A percentile compares a stretch with the other conserved stretches of the same genome.
phyloP scores from a whole-genome alignment of 805 yeast species.

The Maudiozyma serrabonitensis region DNA sequence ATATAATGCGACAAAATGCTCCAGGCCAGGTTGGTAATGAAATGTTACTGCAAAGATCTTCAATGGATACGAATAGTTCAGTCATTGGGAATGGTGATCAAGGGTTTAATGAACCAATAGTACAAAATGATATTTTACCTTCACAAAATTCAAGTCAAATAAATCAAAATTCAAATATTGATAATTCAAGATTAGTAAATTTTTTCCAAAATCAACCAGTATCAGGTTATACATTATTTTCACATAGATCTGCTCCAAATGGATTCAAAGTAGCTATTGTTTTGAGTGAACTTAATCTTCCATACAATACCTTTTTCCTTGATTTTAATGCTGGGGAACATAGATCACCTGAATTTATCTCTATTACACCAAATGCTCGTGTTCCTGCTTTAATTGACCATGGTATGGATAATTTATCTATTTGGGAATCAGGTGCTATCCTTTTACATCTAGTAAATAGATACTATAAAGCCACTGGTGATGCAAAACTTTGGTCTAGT shows the following conservation, averaged over 20 bases:
- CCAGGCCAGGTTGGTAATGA: conserved; percentile 1
- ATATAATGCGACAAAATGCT: conserved; percentile 15
- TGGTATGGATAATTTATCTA: conserved; percentile 61
- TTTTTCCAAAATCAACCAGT: conserved; percentile 70
- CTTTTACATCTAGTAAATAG: conserved; percentile 71
- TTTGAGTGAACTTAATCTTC: conserved; percentile 69
- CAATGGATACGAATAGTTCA: neutral
- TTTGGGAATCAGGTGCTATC: conserved; percentile 96
- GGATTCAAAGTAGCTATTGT: conserved; percentile 94
- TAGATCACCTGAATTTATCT: conserved; percentile 83
- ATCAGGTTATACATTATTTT: conserved; percentile 75
- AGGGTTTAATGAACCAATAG: neutral
- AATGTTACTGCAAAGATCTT: conserved; percentile 1
- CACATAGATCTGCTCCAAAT: conserved; percentile 86
- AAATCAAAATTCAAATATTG: conserved; percentile 28
- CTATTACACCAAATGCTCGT: conserved; percentile 92
- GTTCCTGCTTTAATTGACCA: conserved; percentile 94
- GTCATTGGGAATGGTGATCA: neutral
- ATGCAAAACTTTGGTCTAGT: conserved; percentile 67
- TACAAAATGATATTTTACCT: conserved; percentile 2
- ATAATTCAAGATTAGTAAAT: conserved; percentile 50
- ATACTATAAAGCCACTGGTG: conserved; percentile 50
- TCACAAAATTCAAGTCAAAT: conserved; percentile 29
- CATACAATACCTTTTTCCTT: conserved; percentile 70
- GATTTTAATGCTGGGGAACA: conserved; percentile 88